These are phyloP conservation scores for Alternaria infectoria DNA, from an alignment of 2,329 filamentous ascomycete species.

Conservation along the genomic window DNA sequence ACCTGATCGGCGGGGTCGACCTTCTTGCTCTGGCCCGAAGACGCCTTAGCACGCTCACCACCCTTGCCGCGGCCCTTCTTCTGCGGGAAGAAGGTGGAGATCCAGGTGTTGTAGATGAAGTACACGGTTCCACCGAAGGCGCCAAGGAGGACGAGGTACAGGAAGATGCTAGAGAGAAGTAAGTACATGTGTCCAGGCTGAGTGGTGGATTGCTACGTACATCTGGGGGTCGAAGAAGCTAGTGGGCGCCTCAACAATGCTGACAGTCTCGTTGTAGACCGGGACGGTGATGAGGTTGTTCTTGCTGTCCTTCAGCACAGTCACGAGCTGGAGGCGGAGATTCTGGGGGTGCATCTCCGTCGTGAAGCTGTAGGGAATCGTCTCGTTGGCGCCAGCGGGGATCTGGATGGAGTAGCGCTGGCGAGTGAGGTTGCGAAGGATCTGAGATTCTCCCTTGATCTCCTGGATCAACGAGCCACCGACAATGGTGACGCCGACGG, in stretches of 20 bases:
- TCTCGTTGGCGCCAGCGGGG: constrained; percentile 76
- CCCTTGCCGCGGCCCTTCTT: constrained; percentile 65
- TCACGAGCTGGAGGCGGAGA: constrained; percentile 76
- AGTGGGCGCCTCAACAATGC: constrained; percentile 86
- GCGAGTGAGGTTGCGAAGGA: constrained; percentile 85
- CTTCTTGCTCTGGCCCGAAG: constrained; percentile 70
- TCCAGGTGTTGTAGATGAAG: constrained; percentile 99
- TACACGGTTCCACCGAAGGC: constrained; percentile 82
- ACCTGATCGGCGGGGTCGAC: constrained; percentile 64
- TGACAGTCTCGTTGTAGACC: constrained; percentile 82
- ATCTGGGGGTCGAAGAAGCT: constrained; percentile 96
- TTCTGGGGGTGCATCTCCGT: constrained; percentile 95
- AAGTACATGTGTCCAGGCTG: background rate
- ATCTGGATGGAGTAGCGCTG: constrained; percentile 76
- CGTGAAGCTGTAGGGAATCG: constrained; percentile 80
- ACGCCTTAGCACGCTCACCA: constrained; percentile 69
- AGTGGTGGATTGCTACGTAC: constrained; percentile 60
- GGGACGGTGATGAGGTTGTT: constrained; percentile 76
- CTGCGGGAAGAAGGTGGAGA: constrained; percentile 94
- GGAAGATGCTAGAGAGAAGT: constrained; percentile 76
- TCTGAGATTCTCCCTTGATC: constrained; percentile 59
- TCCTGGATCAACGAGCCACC: constrained; percentile 74
- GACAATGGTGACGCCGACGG: constrained; percentile 77
- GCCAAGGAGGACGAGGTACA: constrained; percentile 87
- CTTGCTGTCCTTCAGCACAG: constrained; percentile 72